Evolutionary conservation across 371 early-diverging fungal genomes (phyloP), one percentile per base, ranked within the genome.

Genomic region (Mortierella sp.): DNA sequence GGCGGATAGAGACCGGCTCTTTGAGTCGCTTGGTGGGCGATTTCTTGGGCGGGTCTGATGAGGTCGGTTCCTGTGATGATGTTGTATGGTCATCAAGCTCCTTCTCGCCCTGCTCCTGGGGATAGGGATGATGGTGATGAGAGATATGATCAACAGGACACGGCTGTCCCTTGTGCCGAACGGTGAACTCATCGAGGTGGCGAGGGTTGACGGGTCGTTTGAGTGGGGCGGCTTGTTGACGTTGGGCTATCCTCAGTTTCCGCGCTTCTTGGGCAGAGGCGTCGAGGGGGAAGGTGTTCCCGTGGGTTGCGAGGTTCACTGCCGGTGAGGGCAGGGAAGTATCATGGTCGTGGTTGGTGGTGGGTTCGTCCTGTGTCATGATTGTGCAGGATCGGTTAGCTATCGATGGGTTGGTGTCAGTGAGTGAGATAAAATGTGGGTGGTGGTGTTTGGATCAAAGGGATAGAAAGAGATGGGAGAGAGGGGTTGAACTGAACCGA

Each of bases 1-100:
- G 77, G 51, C 55, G 46, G 70, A 86, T 82, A 38, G 71, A 68
- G 38, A 79, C 35, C 1, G 86, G 82, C n/a, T 82, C 38, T 60
- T 79, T 75, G 29, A 75, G 63, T 21, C 54, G 54, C 16, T 32
- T 68, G 8, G 68, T 68, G 8, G 18, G 32, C 32, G 65, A 41
- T 21, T n/a, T 35, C 35, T 68, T 68, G 29, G 70, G 65, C 10
- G 77, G 73, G 0, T 21, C 38, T 16, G 74, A 58, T 1, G 38
- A 48, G 3, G n/a, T 4, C 16, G 72, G 60, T 14, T 43, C 56
- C 7, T n/a, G 44, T 58, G 29, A 44, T 43, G 55, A 5, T 58
- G 38, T 65, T 43, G 65, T 49, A 8, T 41, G 27, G 24, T 24
- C 58, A 6, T 32, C 27, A 35, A 0, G 35, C 24, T 58, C 24